These are phyloP conservation scores for Zygosaccharomyces bailii DNA, from an alignment of 805 yeast species.

Conservation along the genomic window DNA sequence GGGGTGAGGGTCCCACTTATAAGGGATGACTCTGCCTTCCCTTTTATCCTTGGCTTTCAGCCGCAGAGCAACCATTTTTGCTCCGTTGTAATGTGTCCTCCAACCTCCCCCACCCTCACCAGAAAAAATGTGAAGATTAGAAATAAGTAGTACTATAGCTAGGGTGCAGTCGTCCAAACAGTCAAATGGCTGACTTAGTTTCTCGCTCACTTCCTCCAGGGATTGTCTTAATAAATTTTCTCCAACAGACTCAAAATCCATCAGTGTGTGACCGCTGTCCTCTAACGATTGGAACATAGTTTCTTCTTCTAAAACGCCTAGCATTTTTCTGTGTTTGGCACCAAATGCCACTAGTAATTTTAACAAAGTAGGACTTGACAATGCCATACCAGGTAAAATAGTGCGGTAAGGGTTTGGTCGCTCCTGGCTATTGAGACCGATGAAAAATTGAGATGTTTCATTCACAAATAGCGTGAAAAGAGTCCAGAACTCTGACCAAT, in stretches of 20 bases:
- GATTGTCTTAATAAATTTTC: slow-evolving; percentile 12
- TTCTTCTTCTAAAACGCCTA: slow-evolving; percentile 2
- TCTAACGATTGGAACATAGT: slow-evolving; percentile 1
- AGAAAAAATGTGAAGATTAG: slow-evolving; percentile 53
- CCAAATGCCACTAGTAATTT: slow-evolving; percentile 55
- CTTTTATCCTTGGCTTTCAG: slow-evolving; percentile 13
- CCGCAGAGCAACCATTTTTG: slow-evolving; percentile 51
- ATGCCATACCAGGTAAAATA: slow-evolving; percentile 64
- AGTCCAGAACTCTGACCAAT: slow-evolving; percentile 42
- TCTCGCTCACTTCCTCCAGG: slow-evolving; percentile 9
- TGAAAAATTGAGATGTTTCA: slow-evolving; percentile 57
- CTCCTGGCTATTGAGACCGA: slow-evolving; percentile 58
- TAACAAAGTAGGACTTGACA: slow-evolving; percentile 50
- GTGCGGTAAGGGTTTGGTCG: slow-evolving; percentile 64
- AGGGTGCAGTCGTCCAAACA: slow-evolving; percentile 50
- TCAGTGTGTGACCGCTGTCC: slow-evolving; percentile 2
- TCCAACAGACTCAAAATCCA: slow-evolving; percentile 1
- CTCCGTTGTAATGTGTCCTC: slow-evolving; percentile 65
- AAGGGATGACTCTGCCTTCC: slow-evolving; percentile 9
- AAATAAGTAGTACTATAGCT: slow-evolving; percentile 56
- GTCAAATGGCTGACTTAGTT: slow-evolving; percentile 27
- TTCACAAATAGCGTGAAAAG: slow-evolving; percentile 60
- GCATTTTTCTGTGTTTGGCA: slow-evolving; percentile 39
- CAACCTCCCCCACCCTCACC: slow-evolving; percentile 46
- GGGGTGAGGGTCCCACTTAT: slow-evolving; percentile 20